These are phyloP conservation scores for Cystoderma amianthinum DNA, from an alignment of 768 basidiomycete species.

Conservation along the genomic window DNA sequence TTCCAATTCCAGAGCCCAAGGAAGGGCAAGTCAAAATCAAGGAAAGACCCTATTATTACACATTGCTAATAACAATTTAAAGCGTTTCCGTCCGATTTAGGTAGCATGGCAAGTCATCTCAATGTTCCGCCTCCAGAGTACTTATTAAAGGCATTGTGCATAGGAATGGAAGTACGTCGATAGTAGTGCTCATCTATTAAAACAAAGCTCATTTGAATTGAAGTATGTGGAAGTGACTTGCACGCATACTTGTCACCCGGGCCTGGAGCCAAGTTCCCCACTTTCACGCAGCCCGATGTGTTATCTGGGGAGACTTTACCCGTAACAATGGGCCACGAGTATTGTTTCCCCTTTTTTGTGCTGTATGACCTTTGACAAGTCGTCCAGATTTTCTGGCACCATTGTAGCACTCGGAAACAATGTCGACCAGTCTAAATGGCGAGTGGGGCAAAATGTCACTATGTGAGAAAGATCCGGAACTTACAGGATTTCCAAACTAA, in stretches of 20 bases:
- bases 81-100: neutral
- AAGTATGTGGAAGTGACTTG: conserved; percentile 43
- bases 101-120: too few species aligned
- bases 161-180: conserved; percentile 25
- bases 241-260: conserved; percentile 29
- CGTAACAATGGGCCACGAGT: conserved; percentile 41
- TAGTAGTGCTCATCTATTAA: neutral
- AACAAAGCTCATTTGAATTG: too few species aligned
- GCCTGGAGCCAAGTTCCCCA: conserved; percentile 22
- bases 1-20: conserved; percentile 25
- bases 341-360: conserved; percentile 3
- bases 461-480: too few species aligned
- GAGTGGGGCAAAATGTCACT: conserved; percentile 24
- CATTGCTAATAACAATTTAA: neutral
- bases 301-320: conserved; percentile 32
- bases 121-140: neutral
- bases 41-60: conserved; percentile 13
- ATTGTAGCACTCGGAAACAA: conserved; percentile 24
- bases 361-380: too few species aligned
- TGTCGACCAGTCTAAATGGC: conserved; percentile 23
- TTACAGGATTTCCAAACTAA: too few species aligned
- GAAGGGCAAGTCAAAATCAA: conserved; percentile 37
- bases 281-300: conserved; percentile 21
- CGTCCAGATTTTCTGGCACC: conserved; percentile 24
- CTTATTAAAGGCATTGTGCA: neutral